These are phyloP conservation scores for Plasmodium berghei DNA, from an alignment of 169 alveolate species.

Conservation along the genomic window DNA sequence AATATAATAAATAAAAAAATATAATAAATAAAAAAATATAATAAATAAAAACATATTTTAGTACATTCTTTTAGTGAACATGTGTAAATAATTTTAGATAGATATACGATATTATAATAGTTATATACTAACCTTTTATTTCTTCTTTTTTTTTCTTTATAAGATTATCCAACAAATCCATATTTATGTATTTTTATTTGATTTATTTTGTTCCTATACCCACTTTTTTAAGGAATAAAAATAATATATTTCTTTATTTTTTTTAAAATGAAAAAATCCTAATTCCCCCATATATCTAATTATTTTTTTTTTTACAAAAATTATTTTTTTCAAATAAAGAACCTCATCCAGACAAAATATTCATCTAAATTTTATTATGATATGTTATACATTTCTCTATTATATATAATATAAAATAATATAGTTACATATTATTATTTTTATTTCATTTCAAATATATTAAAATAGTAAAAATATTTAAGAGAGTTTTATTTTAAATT, in stretches of 20 bases:
- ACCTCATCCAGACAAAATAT: no score
- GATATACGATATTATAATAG: neutral
- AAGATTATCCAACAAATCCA: constrained; percentile 63
- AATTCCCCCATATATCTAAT: no score
- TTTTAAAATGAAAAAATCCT: neutral
- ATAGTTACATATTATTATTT: no score
- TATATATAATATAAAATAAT: no score
- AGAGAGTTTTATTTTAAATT: no score
- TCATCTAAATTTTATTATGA: no score
- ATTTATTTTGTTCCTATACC: neutral
- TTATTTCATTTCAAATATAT: no score
- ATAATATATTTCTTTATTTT: neutral
- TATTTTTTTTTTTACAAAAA: no score
- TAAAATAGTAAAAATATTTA: no score
- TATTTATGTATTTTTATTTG: constrained; percentile 22
- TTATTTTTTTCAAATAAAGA: no score
- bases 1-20: neutral
- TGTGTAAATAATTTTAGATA: neutral
- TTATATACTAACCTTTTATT: constrained; percentile 49
- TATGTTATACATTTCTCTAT: no score
- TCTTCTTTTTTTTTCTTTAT: constrained; percentile 73
- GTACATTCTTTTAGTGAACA: neutral
- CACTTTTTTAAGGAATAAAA: neutral
- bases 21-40: no score
- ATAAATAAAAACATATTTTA: neutral